Base-by-base conservation (phyloP, 2,329 filamentous ascomycete genomes). In the Tolypocladium ophioglossoides region DNA sequence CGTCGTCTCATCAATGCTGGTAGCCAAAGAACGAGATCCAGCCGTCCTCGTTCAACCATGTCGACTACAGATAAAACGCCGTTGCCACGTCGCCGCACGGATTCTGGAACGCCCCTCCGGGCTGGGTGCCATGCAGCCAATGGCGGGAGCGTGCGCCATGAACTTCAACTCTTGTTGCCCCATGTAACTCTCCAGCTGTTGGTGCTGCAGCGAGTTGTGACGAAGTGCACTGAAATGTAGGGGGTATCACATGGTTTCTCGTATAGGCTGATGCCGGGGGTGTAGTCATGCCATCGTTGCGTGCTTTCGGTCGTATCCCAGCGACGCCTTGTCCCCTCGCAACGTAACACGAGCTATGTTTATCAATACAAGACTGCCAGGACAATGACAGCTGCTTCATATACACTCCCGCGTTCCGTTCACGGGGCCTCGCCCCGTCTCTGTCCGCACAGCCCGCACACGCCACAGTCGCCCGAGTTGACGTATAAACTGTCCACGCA, bases 381-480 rank as follows among this genome's bases (percentile, higher is more conserved):
- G n/a, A 30, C 16, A 30, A 27, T 5, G 6, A 18, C 16, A 3
- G 27, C 3, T 12, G 22, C 14, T 10, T 27, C 40, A 47, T 32
- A 11, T 47, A 11, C 41, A 30, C 14, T 32, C 27, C 24, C 10
- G 24, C 24, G 16, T n/a, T 27, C 4, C 11, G 2, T 34, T 48
- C 44, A 47, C 44, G 44, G 10, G 10, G 20, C 6, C 14, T n/a
- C 22, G 60, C 61, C 69, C 59, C 67, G 72, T 6, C 44, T 27
- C 59, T 68, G 69, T 20, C 84, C 84, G 64, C 87, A 92, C 6
- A 88, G 68, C 4, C 87, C 86, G 65, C 88, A 92, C 0, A 83
- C 66, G 8, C 83, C 85, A 58, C 77, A 82, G 66, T 91, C 87
- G 1, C 78, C 81, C 12, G 85, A 77, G 63, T 91, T 92, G 52